phyloP scores from a whole-genome alignment of 768 basidiomycete species.

The Tricholoma hemisulphureum region DNA sequence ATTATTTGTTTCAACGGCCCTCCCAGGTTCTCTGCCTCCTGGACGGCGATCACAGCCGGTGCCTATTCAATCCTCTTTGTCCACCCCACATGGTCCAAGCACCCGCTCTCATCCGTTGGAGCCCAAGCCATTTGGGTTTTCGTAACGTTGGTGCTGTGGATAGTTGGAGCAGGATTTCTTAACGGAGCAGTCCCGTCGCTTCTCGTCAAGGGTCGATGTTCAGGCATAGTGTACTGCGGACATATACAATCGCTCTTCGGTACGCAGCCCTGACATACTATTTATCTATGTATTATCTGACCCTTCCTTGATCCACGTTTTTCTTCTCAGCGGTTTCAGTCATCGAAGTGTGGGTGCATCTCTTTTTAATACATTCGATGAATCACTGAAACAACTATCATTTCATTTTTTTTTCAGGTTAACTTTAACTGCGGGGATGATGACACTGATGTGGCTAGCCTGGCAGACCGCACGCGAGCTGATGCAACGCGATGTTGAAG shows the following conservation, averaged over 20 bases:
- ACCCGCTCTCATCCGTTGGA: slow-evolving; percentile 54
- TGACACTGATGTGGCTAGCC: slow-evolving; percentile 48
- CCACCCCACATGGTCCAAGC: slow-evolving; percentile 56
- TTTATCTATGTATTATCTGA: too few species aligned
- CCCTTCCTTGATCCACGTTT: not conserved
- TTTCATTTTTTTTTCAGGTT: slow-evolving; percentile 32
- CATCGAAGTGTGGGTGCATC: slow-evolving; percentile 46
- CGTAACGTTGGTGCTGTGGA: slow-evolving; percentile 60
- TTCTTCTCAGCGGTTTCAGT: slow-evolving; percentile 42
- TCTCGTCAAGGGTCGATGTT: slow-evolving; percentile 42
- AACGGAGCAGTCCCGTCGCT: slow-evolving; percentile 48
- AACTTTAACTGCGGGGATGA: slow-evolving; percentile 47
- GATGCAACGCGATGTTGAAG: slow-evolving; percentile 6
- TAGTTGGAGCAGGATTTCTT: slow-evolving; percentile 51
- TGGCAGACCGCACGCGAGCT: slow-evolving; percentile 48
- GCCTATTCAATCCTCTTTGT: slow-evolving; percentile 57
- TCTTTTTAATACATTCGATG: too few species aligned
- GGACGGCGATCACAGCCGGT: slow-evolving; percentile 57
- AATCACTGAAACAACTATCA: too few species aligned
- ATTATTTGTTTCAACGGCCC: not conserved
- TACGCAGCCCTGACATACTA: slow-evolving; percentile 22
- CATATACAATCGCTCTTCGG: slow-evolving; percentile 58
- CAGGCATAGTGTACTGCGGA: slow-evolving; percentile 48
- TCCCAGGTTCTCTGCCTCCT: slow-evolving; percentile 56
- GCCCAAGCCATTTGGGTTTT: slow-evolving; percentile 60